Base-by-base conservation (phyloP, 257 asterid species). In the Lycium ferocissimum region DNA sequence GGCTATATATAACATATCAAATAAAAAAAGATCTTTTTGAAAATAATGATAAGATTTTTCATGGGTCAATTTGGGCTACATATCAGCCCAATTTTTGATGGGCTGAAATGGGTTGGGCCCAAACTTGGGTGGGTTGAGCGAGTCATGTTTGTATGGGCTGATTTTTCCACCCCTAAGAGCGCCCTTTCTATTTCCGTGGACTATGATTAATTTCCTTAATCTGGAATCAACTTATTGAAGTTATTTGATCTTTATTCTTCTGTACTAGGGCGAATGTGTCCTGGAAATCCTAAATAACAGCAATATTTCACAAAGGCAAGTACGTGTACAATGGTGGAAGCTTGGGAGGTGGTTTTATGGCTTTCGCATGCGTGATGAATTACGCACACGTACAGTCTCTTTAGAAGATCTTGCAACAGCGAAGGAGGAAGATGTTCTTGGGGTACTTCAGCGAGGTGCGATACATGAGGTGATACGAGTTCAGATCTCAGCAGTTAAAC, bases 291-390 rank as follows among this genome's bases (percentile, higher is more conserved):
- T 94, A 5, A 80, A 84, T 10, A 87, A 43, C 76, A 62, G 85
- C 89, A 82, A 84, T 73, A 90, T 96, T 37, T 88, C 93, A 9
- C 93, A 94, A 69, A 90, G 99, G 89, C 85, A 90, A 83, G 95
- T 94, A 59, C 84, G 95, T 22, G 94, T 94, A 80, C 94, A 89
- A 54, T 93, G 98, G 98, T 94, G 98, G 99, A 94, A 94, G 89
- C 93, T 94, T 0, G 96, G 99, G 10, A 89, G 97, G 79, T 94
- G 98, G 98, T 90, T 93, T 75, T 86, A 89, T 79, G 97, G 99
- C 53, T 93, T 91, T 38, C 95, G 97, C 56, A 82, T 92, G 13
- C 80, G 93, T n/a, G 97, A 94, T 45, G 98, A 93, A 62, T 86
- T 85, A 70, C 92, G 86, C 75, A 89, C 94, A 5, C 90, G 93